Conservation (phyloP, 1,284 basidiomycete genomes). For the Pseudomicrostroma phylloplanum region DNA sequence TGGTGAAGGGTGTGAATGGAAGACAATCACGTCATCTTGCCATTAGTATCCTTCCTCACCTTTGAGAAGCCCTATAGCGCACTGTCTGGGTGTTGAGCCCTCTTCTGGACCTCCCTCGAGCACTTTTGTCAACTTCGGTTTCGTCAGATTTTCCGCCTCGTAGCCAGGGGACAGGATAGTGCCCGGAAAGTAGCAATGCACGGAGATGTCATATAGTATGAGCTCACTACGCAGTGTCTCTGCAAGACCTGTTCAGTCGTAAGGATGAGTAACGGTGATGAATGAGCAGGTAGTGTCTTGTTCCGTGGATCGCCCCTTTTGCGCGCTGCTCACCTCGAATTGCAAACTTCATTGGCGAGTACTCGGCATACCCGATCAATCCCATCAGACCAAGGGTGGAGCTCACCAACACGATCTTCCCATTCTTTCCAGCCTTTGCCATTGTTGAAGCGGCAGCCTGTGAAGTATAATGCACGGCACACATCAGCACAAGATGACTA, state of each 20-base stretch:
- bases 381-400: conserved; percentile 76
- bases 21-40: background rate
- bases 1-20: background rate
- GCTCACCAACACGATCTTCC: conserved; percentile 73
- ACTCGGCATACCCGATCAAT: conserved; percentile 75
- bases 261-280: background rate
- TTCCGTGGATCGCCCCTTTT: background rate
- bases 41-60: conserved; percentile 54
- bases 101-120: conserved; percentile 69
- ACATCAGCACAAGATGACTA: background rate
- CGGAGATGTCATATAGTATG: conserved; percentile 67
- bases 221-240: conserved; percentile 79
- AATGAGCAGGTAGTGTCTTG: background rate
- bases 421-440: conserved; percentile 59
- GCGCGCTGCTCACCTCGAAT: conserved; percentile 62
- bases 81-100: conserved; percentile 63
- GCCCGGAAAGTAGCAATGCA: conserved; percentile 80
- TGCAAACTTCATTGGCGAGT: conserved; percentile 83
- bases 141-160: conserved; percentile 71
- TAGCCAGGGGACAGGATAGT: conserved; percentile 79
- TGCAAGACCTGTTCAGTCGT: conserved; percentile 62
- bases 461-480: background rate
- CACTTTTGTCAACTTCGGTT: conserved; percentile 70
- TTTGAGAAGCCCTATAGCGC: conserved; percentile 61
- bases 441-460: conserved; percentile 69